Evolutionary conservation across 2,329 filamentous ascomycete species (phyloP), one percentile per base, ranked within the genome.

Genomic region (Lecanicillium sp.): DNA sequence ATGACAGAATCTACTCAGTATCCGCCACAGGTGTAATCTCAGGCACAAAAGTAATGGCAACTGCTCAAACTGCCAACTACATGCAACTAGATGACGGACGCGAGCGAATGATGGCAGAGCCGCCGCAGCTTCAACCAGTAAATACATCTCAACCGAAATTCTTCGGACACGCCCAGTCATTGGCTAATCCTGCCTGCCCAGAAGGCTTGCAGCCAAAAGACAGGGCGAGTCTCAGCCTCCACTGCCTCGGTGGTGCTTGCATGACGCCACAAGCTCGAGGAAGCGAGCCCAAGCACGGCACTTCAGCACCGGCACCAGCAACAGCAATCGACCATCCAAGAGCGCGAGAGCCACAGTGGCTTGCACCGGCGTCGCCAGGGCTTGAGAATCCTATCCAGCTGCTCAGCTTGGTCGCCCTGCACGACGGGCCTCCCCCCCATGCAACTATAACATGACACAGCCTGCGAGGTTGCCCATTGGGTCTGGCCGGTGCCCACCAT

Each of bases 131-230:
- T 15, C 35, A n/a, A n/a, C n/a, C n/a, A n/a, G n/a, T n/a, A n/a
- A n/a, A n/a, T n/a, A 40, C 44, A 33, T 26, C 36, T 40, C 6
- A 12, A 20, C 45, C 45, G 45, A 48, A 48, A 37, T 42, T 48
- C 45, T 27, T 48, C 45, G 45, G 45, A 21, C 29, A 20, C 15
- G 15, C 14, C 29, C 42, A 23, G 4, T 37, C 3, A 38, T 37
- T 36, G 30, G 43, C 43, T 17, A 20, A 12, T 29, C 17, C 43
- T 27, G 43, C 12, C 7, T 35, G 6, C 32, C 11, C 6, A 35
- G 27, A 45, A 21, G 33, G 8, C 32, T 29, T 35, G 32, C 36
- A 32, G 26, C n/a, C 19, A 27, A 27, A 17, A 12, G 26, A 14
- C 8, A 14, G 8, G 27, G 10, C 19, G 37, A 30, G 44, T 38